Conservation (phyloP, 2,329 filamentous ascomycete genomes). For the Leptographium galeiforme region DNA sequence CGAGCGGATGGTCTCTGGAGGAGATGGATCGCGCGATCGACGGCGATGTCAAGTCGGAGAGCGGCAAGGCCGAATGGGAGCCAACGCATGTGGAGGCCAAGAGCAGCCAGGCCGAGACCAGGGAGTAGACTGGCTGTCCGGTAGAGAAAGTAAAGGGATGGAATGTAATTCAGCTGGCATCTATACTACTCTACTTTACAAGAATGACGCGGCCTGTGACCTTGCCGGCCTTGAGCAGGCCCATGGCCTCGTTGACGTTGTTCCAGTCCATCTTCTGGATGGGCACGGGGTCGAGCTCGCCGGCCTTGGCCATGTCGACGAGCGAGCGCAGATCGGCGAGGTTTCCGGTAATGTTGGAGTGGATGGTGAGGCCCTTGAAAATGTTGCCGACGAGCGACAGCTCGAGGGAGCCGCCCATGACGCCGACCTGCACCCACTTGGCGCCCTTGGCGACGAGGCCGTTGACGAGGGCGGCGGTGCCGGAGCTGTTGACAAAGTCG, state of each 20-base stretch:
- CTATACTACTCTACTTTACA: background rate
- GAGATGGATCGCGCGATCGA: background rate
- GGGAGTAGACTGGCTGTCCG: too few species aligned
- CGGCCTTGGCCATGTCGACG: slow-evolving; percentile 1
- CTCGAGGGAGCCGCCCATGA: slow-evolving; percentile 6
- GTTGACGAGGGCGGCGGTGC: slow-evolving; percentile 3
- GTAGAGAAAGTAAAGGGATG: background rate
- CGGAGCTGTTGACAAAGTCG: slow-evolving; percentile 7
- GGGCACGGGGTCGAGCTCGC: slow-evolving; percentile 1
- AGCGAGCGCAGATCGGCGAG: slow-evolving; percentile 1
- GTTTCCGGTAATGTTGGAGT: slow-evolving; percentile 5
- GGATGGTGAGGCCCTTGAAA: slow-evolving; percentile 7
- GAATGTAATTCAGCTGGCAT: background rate
- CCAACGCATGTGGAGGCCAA: background rate
- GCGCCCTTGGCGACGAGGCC: slow-evolving; percentile 5
- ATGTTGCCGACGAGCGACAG: slow-evolving; percentile 5
- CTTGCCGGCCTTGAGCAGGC: slow-evolving; percentile 2
- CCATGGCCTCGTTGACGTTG: slow-evolving; percentile 5
- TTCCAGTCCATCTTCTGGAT: slow-evolving; percentile 5
- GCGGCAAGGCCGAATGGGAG: background rate
- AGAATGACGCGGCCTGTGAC: slow-evolving; percentile 3
- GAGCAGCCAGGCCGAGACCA: too few species aligned
- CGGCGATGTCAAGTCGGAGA: background rate
- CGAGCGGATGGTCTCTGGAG: background rate
- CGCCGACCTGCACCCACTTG: slow-evolving; percentile 7